Conservation (phyloP, 2,329 filamentous ascomycete species). For the Paracoccidioides lutzii region DNA sequence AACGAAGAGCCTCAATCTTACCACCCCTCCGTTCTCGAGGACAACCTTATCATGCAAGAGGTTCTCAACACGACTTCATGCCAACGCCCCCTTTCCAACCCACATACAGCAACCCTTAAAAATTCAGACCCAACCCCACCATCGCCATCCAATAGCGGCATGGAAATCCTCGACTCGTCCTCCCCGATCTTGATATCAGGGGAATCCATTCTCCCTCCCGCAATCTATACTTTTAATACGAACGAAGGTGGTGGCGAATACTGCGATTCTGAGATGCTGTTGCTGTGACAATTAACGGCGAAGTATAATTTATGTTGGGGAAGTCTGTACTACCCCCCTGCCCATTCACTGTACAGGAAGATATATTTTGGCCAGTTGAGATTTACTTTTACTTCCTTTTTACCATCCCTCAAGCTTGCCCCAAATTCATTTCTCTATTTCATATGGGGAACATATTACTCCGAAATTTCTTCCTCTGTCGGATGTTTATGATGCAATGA, state of each 20-base stretch:
- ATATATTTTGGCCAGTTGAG: not conserved
- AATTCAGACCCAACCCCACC: not conserved
- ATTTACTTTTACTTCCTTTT: not conserved
- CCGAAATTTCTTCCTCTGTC: not conserved
- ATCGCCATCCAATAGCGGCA: not conserved
- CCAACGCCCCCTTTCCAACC: not conserved
- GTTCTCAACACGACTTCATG: not conserved
- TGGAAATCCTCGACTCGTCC: constrained; percentile 2
- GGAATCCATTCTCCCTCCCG: not conserved
- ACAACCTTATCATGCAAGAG: not conserved
- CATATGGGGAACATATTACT: not conserved
- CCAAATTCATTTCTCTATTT: not conserved
- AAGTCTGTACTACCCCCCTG: too few relatives aligned
- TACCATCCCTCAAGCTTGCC: not conserved
- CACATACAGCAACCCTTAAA: not conserved
- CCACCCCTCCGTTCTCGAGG: not conserved
- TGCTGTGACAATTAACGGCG: not conserved
- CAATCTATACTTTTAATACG: not conserved
- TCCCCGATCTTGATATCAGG: not conserved
- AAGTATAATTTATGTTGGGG: not conserved
- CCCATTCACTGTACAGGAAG: too few relatives aligned
- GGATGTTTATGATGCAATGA: too few relatives aligned
- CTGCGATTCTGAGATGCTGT: not conserved
- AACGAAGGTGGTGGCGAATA: not conserved
- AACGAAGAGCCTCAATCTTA: not conserved